A percentile compares a stretch with the other conserved stretches of the same genome.
Evolutionary conservation across 1,284 basidiomycete species (phyloP).

Genomic region (Entoloma clypeatum): DNA sequence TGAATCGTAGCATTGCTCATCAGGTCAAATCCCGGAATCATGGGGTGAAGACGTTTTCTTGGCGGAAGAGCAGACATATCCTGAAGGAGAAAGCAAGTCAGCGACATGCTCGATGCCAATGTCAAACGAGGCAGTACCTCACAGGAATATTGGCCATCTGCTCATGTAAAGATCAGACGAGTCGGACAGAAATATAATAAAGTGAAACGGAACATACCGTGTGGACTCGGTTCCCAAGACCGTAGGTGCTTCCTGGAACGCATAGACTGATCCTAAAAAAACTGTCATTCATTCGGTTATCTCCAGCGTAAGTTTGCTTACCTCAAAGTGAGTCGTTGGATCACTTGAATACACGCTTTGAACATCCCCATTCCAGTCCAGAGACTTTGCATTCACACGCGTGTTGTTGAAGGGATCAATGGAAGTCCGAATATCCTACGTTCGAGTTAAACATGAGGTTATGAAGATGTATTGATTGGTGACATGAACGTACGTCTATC

Average conservation of each 20-base stretch:
- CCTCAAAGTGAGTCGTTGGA: slow-evolving; percentile 48
- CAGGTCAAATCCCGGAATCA: slow-evolving; percentile 52
- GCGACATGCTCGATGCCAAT: slow-evolving; percentile 12
- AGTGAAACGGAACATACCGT: slow-evolving; percentile 31
- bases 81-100: slow-evolving; percentile 27
- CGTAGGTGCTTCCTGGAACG: slow-evolving; percentile 53
- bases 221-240: slow-evolving; percentile 51
- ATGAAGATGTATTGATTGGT: not conserved
- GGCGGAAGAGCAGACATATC: slow-evolving; percentile 51
- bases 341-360: slow-evolving; percentile 47
- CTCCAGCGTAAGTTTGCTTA: slow-evolving; percentile 28
- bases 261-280: slow-evolving; percentile 39
- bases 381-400: slow-evolving; percentile 40
- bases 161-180: slow-evolving; percentile 8
- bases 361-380: slow-evolving; percentile 49
- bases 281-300: slow-evolving; percentile 20
- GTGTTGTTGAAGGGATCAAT: slow-evolving; percentile 38
- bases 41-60: slow-evolving; percentile 57
- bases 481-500: slow-evolving; percentile 29
- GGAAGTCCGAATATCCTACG: slow-evolving; percentile 27
- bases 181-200: slow-evolving; percentile 14
- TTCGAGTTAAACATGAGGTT: slow-evolving; percentile 8
- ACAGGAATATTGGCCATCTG: slow-evolving; percentile 41
- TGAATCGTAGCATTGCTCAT: slow-evolving; percentile 45
- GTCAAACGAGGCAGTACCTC: slow-evolving; percentile 30